Evolutionary conservation across 2,329 filamentous ascomycete species (phyloP), one percentile per base, ranked within the genome.

Genomic region (Fusarium chlamydosporum): DNA sequence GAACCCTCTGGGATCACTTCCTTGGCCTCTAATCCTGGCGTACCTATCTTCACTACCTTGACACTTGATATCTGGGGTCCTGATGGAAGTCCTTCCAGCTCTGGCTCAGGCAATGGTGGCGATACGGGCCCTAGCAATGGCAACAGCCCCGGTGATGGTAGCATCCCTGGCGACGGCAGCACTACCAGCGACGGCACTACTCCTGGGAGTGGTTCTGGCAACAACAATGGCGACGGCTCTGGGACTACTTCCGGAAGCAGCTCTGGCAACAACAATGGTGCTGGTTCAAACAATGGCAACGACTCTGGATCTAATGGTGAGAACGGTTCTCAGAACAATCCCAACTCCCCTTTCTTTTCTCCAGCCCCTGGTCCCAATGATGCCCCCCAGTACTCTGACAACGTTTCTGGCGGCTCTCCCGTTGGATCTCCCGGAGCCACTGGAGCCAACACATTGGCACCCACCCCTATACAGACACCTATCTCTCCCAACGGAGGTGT

Each of bases 61-160:
- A 80, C 78, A 12, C 71, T 80, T 56, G 76, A 79, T 47, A 72
- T 79, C 31, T 80, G 77, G 76, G 75, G 72, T 11, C 50, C 67
- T 46, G 54, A 48, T 26, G 62, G 67, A 13, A 58, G 60, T 18
- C 65, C 47, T 35, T 29, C 48, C 13, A 66, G 52, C 16, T 51
- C 66, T 57, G 61, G 18, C 10, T 29, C 63, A 23, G 47, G 51
- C 23, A 53, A 50, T 7, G 34, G 43, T 23, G 57, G 31, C 10
- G 58, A 53, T 16, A 56, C 69, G 46, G 55, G 47, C n/a, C 41
- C 69, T 40, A 55, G 42, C 16, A 54, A 70, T 43, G 68, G 35
- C 20, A 48, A 26, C 23, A 23, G 6, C 23, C 45, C 42, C 20
- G 10, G 8, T 23, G 23, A 23, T 6, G 23, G 23, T 23, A 23